These are phyloP conservation scores for Populus deltoides DNA, from an alignment of 345 rosid genomes.

Conservation along the genomic window DNA sequence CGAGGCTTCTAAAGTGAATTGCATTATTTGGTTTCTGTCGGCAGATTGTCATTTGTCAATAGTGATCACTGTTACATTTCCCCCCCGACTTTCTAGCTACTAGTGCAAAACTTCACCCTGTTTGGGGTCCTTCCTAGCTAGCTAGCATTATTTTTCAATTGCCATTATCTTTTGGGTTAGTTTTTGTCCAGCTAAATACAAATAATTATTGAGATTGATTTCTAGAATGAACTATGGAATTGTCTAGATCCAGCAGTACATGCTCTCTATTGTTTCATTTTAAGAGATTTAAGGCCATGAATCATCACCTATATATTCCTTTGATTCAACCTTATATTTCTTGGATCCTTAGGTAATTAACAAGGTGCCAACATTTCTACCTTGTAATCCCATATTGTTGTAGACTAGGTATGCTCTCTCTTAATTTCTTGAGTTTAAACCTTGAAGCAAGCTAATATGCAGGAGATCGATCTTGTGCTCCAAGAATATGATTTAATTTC, in stretches of 20 bases:
- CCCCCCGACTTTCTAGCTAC: neutral
- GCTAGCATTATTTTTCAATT: neutral
- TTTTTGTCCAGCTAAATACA: neutral
- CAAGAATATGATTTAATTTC: neutral
- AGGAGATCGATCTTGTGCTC: no score
- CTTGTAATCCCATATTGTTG: neutral
- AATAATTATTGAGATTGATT: neutral
- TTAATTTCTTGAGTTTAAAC: neutral
- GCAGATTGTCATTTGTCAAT: neutral
- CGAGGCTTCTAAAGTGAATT: constrained; percentile 13
- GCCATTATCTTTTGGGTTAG: neutral
- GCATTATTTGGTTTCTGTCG: constrained; percentile 3
- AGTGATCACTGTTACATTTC: neutral
- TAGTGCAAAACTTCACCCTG: neutral
- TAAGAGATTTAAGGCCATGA: neutral
- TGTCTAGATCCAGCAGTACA: neutral
- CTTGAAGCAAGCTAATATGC: no score
- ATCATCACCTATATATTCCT: neutral
- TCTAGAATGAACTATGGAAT: neutral
- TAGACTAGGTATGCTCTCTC: neutral
- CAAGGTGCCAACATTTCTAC: neutral
- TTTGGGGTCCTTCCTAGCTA: neutral
- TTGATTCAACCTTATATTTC: no score
- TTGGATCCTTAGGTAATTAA: neutral
- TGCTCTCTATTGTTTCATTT: neutral